These are phyloP conservation scores for Fraxinus greggii DNA, from an alignment of 305 asterid genomes.

Conservation along the genomic window DNA sequence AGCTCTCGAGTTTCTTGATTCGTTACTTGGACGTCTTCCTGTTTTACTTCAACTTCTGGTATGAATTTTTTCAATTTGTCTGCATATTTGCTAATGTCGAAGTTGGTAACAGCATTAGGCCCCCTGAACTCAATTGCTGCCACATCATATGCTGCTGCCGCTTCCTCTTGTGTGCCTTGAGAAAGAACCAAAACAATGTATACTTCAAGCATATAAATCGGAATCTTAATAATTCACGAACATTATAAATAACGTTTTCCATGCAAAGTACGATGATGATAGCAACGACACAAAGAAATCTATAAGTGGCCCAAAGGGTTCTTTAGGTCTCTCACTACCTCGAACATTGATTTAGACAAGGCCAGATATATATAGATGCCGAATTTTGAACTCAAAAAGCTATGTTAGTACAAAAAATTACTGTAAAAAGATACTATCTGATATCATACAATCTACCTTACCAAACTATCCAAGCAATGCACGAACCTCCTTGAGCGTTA, in stretches of 20 bases:
- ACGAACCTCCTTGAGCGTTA: not conserved
- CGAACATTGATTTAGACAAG: not conserved
- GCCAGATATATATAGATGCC: not conserved
- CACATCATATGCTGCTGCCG: slow-evolving; percentile 85
- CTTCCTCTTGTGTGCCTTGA: slow-evolving; percentile 93
- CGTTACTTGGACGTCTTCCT: slow-evolving; percentile 31
- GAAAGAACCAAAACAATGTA: not conserved
- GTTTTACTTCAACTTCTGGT: slow-evolving; percentile 22
- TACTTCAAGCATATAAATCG: not conserved
- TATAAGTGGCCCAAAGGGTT: not conserved
- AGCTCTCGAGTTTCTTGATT: slow-evolving; percentile 9
- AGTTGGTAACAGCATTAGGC: slow-evolving; percentile 77
- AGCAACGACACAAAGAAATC: not conserved
- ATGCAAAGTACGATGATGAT: not conserved
- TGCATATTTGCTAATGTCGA: slow-evolving; percentile 69
- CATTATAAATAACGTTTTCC: not conserved
- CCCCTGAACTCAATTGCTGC: slow-evolving; percentile 90
- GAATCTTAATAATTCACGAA: not conserved
- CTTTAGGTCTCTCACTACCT: not conserved
- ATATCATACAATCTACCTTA: not conserved
- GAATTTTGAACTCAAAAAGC: not conserved
- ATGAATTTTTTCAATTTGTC: slow-evolving; percentile 42
- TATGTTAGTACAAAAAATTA: not conserved
- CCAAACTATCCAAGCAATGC: not conserved
- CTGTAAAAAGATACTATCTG: not conserved